Conservation (phyloP, 805 yeast genomes). For the Candida taoyuanica region DNA sequence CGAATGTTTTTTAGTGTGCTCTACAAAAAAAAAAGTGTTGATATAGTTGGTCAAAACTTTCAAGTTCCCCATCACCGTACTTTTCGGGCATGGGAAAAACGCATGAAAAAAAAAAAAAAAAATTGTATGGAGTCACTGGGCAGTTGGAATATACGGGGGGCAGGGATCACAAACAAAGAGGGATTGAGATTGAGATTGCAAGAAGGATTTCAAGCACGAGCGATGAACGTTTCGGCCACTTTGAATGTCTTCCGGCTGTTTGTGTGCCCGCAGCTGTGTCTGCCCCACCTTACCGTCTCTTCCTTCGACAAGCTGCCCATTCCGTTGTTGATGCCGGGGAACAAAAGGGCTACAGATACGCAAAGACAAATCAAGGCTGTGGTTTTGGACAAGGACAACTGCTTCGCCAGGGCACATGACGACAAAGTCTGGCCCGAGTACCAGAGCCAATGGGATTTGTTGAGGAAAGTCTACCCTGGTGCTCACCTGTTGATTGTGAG, state of each 20-base stretch:
- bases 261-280: constrained; percentile 59
- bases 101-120: neutral
- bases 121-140: no score
- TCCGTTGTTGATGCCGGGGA: constrained; percentile 39
- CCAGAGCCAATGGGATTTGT: constrained; percentile 46
- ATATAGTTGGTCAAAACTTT: neutral
- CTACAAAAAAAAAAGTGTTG: neutral
- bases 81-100: neutral
- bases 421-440: constrained; percentile 79
- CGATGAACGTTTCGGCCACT: constrained; percentile 72
- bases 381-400: constrained; percentile 91
- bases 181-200: no score
- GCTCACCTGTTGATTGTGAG: constrained; percentile 72
- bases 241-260: constrained; percentile 58
- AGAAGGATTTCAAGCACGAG: no score
- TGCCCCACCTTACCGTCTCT: constrained; percentile 56
- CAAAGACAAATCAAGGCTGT: constrained; percentile 61
- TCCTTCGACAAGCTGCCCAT: constrained; percentile 58
- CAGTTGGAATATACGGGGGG: no score
- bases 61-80: neutral
- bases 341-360: constrained; percentile 7
- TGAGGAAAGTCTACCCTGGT: constrained; percentile 55
- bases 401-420: constrained; percentile 82
- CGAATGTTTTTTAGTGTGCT: neutral
- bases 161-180: no score